phyloP scores from a whole-genome alignment of 805 yeast species.

The Lipomyces chichibuensis region DNA sequence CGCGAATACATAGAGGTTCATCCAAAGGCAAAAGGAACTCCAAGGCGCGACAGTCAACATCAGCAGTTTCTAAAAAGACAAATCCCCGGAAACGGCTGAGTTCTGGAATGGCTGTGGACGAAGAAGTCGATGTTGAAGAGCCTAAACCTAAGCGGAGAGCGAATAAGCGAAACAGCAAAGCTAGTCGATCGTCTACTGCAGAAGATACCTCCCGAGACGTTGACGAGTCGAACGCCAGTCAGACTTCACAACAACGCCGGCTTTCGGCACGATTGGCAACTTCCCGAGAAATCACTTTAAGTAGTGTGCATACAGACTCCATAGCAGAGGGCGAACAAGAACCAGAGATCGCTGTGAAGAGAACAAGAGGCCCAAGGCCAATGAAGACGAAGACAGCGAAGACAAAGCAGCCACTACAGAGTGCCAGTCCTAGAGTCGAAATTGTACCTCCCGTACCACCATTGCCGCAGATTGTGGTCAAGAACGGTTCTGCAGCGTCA shows the following conservation, averaged over 20 bases:
- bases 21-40: constrained; percentile 18
- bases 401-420: background rate
- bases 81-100: constrained; percentile 27
- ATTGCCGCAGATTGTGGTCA: constrained; percentile 10
- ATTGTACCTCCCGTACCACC: constrained; percentile 19
- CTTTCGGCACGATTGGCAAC: constrained; percentile 8
- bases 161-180: constrained; percentile 13
- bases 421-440: background rate
- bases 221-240: background rate
- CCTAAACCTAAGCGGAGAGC: constrained; percentile 19
- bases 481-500: background rate
- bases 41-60: constrained; percentile 16
- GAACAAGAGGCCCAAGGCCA: constrained; percentile 32
- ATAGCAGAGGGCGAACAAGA: constrained; percentile 20
- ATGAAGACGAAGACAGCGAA: constrained; percentile 24
- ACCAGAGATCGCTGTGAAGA: constrained; percentile 12
- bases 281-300: constrained; percentile 6
- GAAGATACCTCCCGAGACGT: constrained; percentile 2
- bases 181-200: constrained; percentile 9
- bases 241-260: background rate
- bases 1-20: constrained; percentile 23
- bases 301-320: constrained; percentile 18
- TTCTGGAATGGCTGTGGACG: constrained; percentile 16
- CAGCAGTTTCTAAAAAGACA: constrained; percentile 6
- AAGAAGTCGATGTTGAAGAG: constrained; percentile 17